phyloP scores from a whole-genome alignment of 1,139 yeast species.

The Candida frijolesensis region DNA sequence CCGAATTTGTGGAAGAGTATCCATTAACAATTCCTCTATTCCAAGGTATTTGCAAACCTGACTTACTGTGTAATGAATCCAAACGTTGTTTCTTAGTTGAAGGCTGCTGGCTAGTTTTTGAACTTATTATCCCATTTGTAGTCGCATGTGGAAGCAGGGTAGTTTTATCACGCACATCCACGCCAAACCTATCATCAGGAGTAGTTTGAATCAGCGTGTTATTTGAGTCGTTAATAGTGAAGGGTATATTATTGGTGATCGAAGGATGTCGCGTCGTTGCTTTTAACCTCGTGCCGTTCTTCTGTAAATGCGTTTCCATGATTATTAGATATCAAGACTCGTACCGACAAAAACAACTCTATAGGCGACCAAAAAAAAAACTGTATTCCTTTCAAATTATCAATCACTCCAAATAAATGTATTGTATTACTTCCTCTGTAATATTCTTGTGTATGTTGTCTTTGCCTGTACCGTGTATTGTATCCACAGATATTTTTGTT shows the following conservation, averaged over 20 bases:
- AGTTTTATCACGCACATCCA: neutral
- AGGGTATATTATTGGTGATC: neutral
- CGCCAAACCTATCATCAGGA: neutral
- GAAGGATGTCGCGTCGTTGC: neutral
- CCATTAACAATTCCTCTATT: neutral
- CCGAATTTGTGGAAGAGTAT: neutral
- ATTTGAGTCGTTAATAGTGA: neutral
- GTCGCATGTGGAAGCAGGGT: neutral
- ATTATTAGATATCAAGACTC: neutral
- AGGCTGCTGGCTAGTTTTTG: neutral
- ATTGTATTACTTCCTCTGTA: too few relatives aligned
- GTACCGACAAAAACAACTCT: neutral
- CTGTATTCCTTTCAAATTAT: too few relatives aligned
- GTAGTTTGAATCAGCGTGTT: neutral
- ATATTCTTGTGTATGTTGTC: too few relatives aligned
- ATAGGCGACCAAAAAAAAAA: neutral
- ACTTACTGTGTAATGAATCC: slow-evolving; percentile 10
- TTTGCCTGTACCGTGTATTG: too few relatives aligned
- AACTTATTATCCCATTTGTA: neutral
- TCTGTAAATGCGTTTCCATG: neutral
- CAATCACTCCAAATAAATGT: too few relatives aligned
- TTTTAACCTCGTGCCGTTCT: neutral
- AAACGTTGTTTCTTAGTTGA: slow-evolving; percentile 11
- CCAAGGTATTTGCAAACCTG: neutral
- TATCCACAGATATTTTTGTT: too few relatives aligned